Percentiles rank a stretch among this genome's conserved stretches.
Conservation (phyloP, 192 early-diverging fungal genomes). For the Ramicandelaber brevisporus region DNA sequence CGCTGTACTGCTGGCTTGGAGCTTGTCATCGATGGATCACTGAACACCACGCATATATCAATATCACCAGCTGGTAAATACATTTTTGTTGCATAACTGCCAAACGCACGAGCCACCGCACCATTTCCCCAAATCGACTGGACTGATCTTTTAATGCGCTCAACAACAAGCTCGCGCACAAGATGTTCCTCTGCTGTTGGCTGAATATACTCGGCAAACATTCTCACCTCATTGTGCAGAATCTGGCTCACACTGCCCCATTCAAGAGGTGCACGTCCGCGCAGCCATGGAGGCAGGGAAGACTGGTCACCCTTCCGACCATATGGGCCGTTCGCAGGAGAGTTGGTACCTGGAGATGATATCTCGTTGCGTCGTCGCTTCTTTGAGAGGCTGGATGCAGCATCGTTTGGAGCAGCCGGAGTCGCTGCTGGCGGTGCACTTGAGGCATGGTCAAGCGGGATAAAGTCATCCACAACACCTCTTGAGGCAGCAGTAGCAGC, state of each 20-base stretch:
- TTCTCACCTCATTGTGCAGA: conserved; percentile 35
- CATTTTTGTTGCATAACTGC: conserved; percentile 64
- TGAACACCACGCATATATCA: conserved; percentile 20
- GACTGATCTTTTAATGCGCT: conserved; percentile 27
- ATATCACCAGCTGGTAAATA: conserved; percentile 74
- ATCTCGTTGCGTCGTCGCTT: too few relatives aligned
- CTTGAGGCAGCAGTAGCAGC: too few relatives aligned
- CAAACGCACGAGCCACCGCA: conserved; percentile 36
- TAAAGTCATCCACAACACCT: too few relatives aligned
- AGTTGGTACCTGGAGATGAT: too few relatives aligned
- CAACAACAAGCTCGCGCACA: conserved; percentile 43
- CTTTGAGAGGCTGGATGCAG: too few relatives aligned
- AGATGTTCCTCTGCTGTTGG: conserved; percentile 57
- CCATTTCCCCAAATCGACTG: conserved; percentile 11
- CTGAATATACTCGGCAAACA: conserved; percentile 53
- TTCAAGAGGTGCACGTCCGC: too few relatives aligned
- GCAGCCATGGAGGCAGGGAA: too few relatives aligned
- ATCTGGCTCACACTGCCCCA: conserved; percentile 18
- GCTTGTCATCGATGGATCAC: conserved; percentile 6
- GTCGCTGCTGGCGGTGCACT: too few relatives aligned
- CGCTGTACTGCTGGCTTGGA: conserved; percentile 5
- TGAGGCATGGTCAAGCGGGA: too few relatives aligned
- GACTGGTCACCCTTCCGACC: too few relatives aligned
- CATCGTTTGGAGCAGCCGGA: too few relatives aligned
- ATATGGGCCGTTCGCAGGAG: too few relatives aligned